Evolutionary conservation across 2,329 filamentous ascomycete genomes (phyloP).

Genomic region (Apiospora saccharicola): DNA sequence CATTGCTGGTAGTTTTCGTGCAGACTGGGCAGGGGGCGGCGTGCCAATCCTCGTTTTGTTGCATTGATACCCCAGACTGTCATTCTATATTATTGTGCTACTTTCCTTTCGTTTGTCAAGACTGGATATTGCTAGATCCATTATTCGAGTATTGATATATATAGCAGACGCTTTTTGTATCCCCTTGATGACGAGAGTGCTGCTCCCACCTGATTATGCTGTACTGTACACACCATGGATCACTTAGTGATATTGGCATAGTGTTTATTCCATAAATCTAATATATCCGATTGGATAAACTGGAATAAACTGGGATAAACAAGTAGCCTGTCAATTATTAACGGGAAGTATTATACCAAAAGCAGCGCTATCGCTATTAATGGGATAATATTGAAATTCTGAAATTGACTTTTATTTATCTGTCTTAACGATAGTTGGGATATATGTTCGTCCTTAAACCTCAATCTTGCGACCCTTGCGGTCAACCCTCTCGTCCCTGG

Average conservation of each 20-base stretch:
- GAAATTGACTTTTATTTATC: not conserved
- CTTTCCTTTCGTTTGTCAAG: conserved; percentile 4
- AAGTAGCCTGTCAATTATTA: too few relatives aligned
- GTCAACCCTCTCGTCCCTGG: conserved; percentile 85
- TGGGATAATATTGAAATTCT: not conserved
- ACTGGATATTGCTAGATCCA: conserved; percentile 8
- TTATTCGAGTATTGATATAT: not conserved
- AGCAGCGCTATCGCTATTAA: too few relatives aligned
- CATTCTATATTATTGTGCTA: not conserved
- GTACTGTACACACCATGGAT: too few relatives aligned
- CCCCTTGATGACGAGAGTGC: too few relatives aligned
- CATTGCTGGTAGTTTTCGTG: not conserved
- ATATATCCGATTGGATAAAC: too few relatives aligned
- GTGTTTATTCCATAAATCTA: too few relatives aligned
- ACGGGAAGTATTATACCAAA: too few relatives aligned
- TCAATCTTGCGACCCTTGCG: conserved; percentile 78
- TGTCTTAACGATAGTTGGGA: not conserved
- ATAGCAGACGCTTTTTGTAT: too few relatives aligned
- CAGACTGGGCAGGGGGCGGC: conserved; percentile 4
- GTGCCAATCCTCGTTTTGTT: conserved; percentile 1
- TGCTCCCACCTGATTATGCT: too few relatives aligned
- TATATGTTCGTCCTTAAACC: conserved; percentile 31
- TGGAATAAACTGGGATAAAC: too few relatives aligned
- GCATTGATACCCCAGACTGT: conserved; percentile 21
- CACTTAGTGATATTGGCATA: too few relatives aligned